Evolutionary conservation across 2,329 filamentous ascomycete genomes (phyloP).

Genomic region (Pseudogymnoascus sp.): DNA sequence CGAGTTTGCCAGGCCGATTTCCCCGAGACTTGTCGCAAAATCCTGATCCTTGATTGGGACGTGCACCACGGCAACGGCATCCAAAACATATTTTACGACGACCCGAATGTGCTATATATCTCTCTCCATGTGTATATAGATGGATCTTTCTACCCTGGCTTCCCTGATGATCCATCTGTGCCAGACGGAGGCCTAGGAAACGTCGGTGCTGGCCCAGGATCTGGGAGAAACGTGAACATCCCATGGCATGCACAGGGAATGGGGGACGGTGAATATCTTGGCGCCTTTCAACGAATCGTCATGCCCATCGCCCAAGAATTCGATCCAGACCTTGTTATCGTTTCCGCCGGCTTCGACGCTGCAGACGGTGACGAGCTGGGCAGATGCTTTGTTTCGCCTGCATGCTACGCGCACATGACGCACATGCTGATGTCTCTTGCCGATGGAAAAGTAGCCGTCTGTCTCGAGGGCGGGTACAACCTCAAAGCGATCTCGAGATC

Average conservation of each 20-base stretch:
- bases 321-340: constrained; percentile 85
- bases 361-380: constrained; percentile 89
- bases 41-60: constrained; percentile 90
- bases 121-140: constrained; percentile 84
- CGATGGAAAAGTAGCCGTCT: constrained; percentile 80
- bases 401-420: constrained; percentile 96
- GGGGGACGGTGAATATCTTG: constrained; percentile 95
- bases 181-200: constrained; percentile 55
- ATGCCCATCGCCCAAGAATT: constrained; percentile 96
- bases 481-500: constrained; percentile 86
- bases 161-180: constrained; percentile 46
- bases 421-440: constrained; percentile 98
- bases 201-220: constrained; percentile 44
- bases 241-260: constrained; percentile 66
- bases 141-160: constrained; percentile 76
- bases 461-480: constrained; percentile 93
- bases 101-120: constrained; percentile 92
- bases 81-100: constrained; percentile 90
- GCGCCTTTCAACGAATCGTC: constrained; percentile 88
- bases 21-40: constrained; percentile 72
- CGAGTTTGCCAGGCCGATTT: constrained; percentile 77
- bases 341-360: constrained; percentile 93
- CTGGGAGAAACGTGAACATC: constrained; percentile 58
- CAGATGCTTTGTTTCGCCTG: constrained; percentile 82
- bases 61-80: constrained; percentile 81